Percentiles rank a stretch among this genome's conserved stretches.
Conservation (phyloP, 352 stramenopile species). For the Globisporangium uncinulatum region DNA sequence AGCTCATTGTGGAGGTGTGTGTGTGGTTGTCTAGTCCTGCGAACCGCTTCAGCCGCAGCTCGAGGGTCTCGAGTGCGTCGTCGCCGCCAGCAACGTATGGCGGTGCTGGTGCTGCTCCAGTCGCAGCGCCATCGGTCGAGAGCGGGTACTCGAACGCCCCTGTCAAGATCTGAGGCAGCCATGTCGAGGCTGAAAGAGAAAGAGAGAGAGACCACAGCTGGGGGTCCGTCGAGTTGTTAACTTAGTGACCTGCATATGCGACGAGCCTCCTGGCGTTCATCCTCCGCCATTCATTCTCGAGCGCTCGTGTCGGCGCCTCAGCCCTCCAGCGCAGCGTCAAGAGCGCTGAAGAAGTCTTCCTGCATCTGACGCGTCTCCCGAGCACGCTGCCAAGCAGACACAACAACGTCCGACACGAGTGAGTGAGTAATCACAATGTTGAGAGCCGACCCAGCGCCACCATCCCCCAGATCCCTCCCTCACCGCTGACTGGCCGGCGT, state of each 20-base stretch:
- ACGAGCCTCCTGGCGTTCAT: background rate
- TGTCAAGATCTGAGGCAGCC: constrained; percentile 28
- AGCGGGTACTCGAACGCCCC: constrained; percentile 32
- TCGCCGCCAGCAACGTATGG: constrained; percentile 6
- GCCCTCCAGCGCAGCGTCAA: constrained; percentile 37
- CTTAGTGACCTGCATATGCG: background rate
- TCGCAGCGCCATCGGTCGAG: constrained; percentile 11
- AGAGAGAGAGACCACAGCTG: background rate
- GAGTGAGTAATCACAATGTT: too few relatives aligned
- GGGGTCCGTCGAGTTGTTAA: background rate
- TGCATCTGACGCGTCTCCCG: constrained; percentile 49
- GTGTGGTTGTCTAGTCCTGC: constrained; percentile 31
- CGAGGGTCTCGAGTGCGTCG: constrained; percentile 4
- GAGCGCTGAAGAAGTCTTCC: constrained; percentile 55
- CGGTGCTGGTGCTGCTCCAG: background rate
- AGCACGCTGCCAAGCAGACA: constrained; percentile 26
- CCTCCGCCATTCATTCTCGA: too few relatives aligned
- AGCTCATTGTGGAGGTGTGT: too few relatives aligned
- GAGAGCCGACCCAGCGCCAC: too few relatives aligned
- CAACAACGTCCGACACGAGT: too few relatives aligned
- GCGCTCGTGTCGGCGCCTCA: too few relatives aligned
- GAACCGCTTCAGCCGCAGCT: constrained; percentile 52
- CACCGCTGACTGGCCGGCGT: constrained; percentile 39
- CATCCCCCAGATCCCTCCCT: too few relatives aligned
- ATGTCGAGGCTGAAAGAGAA: background rate